Conservation (phyloP, 441 rosid species). For the Erodium texanum region DNA sequence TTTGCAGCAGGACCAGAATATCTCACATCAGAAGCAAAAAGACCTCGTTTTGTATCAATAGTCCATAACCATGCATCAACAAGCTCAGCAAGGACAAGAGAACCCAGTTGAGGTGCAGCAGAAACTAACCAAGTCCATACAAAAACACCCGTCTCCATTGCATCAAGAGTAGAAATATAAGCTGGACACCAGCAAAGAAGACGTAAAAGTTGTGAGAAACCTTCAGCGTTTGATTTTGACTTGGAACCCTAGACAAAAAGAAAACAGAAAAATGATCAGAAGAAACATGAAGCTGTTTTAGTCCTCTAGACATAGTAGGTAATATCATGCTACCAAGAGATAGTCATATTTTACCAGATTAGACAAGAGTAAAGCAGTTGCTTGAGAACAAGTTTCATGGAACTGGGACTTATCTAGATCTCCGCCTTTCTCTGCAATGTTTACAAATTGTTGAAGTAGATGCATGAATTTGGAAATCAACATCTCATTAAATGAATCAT, state of each 20-base stretch:
- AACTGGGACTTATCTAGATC: slow-evolving; percentile 77
- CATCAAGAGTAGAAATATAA: slow-evolving; percentile 83
- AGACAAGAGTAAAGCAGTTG: slow-evolving; percentile 89
- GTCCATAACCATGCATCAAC: slow-evolving; percentile 99
- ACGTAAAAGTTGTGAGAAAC: slow-evolving; percentile 83
- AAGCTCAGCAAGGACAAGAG: slow-evolving; percentile 93
- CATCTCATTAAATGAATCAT: slow-evolving; percentile 84
- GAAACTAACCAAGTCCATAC: slow-evolving; percentile 99
- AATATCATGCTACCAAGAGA: neutral
- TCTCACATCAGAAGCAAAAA: slow-evolving; percentile 77
- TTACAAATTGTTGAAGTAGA: slow-evolving; percentile 91
- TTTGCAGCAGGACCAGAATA: slow-evolving; percentile 89
- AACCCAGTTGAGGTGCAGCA: slow-evolving; percentile 86
- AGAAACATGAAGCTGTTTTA: neutral
- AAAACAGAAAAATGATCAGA: slow-evolving; percentile 14
- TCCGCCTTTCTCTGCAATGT: slow-evolving; percentile 79
- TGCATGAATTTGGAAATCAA: slow-evolving; percentile 70
- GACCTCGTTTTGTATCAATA: slow-evolving; percentile 89
- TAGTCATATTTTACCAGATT: slow-evolving; percentile 53
- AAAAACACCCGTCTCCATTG: slow-evolving; percentile 96
- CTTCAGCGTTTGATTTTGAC: slow-evolving; percentile 70
- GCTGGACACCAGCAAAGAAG: slow-evolving; percentile 99
- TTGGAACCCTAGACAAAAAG: slow-evolving; percentile 45
- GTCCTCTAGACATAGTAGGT: neutral
- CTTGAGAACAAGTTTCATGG: slow-evolving; percentile 88